Base-by-base conservation (phyloP, 2,329 filamentous ascomycete genomes). In the Pseudogymnoascus sp. region DNA sequence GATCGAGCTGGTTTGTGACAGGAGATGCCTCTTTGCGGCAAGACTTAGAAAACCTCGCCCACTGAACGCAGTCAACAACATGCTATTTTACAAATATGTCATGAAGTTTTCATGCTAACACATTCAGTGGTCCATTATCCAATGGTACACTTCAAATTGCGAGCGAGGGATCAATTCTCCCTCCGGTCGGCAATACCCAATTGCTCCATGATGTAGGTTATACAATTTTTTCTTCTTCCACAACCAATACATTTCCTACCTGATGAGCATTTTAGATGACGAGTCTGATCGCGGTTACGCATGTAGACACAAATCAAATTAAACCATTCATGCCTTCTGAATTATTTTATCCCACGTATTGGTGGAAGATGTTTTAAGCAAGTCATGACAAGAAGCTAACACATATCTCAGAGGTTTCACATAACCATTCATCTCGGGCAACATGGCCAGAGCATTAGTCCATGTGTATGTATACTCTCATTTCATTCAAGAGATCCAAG, bases 1-100 rank as follows among this genome's bases (percentile, higher is more conserved):
- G 74, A 75, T 77, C 74, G 63, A 67, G 48, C 71, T 72, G 69
- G 67, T 77, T 80, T 86, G 86, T 92, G 92, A 92, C 81, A 77
- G 90, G 92, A 86, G 85, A 89, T 85, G 91, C 92, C 90, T 74
- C 79, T 84, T 90, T 90, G 91, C 79, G 92, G 90, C 92, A 96
- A 92, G 92, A 57, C 92, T 91, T 96, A 96, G 92, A 96, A 96
- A 96, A 96, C 93, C 92, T 96, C 87, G 92, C 90, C 92, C 90
- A 93, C 92, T 96, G 92, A 96, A 80, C 74, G 67, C 70, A 71
- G 67, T 69, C 64, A 57, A 57, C 51, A 36, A 57, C 51, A 57
- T 57, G n/a, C 28, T 63, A 25, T 31, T 63, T 63, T 25, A 28
- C 43, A 31, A 63, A 34, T 57, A 31, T 37, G 41, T 10, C 45